Conservation (phyloP, 2,329 filamentous ascomycete species). For the Arachnomyces sp. region DNA sequence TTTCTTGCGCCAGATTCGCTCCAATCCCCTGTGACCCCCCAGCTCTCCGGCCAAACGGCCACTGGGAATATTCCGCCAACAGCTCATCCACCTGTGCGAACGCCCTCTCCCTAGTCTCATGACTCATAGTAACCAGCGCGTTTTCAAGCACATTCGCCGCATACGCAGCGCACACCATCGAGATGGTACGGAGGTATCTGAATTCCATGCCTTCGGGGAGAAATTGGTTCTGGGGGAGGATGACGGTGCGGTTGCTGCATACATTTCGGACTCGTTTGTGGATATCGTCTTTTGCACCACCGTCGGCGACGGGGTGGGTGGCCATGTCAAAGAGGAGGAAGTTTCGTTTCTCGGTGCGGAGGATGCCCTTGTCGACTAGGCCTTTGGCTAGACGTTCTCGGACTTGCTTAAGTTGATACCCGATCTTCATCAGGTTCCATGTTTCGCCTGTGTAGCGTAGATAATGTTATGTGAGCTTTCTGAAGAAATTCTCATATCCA, state of each 20-base stretch:
- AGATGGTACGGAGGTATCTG: conserved; percentile 80
- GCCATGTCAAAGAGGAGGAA: conserved; percentile 99
- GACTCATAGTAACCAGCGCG: conserved; percentile 84
- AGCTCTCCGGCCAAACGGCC: conserved; percentile 79
- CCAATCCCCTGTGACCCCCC: conserved; percentile 75
- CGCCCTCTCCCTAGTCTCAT: conserved; percentile 86
- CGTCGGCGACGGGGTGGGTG: conserved; percentile 92
- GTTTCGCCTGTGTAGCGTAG: conserved; percentile 65
- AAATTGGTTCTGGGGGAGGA: conserved; percentile 77
- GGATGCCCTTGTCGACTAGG: conserved; percentile 95
- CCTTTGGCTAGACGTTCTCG: conserved; percentile 95
- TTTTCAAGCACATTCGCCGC: conserved; percentile 98
- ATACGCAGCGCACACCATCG: conserved; percentile 97
- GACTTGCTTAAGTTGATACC: conserved; percentile 98
- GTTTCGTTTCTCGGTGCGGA: conserved; percentile 97
- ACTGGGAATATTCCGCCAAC: conserved; percentile 92
- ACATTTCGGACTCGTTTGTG: conserved; percentile 84
- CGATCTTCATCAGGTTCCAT: conserved; percentile 99
- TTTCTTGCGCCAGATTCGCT: conserved; percentile 80
- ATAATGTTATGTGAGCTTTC: conserved; percentile 5
- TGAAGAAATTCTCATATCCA: no score
- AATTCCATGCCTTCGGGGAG: conserved; percentile 92
- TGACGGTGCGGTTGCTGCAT: conserved; percentile 86
- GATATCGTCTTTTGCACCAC: conserved; percentile 96
- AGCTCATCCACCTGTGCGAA: conserved; percentile 97